phyloP scores from a whole-genome alignment of 257 asterid species.

The Fraxinus pennsylvanica region DNA sequence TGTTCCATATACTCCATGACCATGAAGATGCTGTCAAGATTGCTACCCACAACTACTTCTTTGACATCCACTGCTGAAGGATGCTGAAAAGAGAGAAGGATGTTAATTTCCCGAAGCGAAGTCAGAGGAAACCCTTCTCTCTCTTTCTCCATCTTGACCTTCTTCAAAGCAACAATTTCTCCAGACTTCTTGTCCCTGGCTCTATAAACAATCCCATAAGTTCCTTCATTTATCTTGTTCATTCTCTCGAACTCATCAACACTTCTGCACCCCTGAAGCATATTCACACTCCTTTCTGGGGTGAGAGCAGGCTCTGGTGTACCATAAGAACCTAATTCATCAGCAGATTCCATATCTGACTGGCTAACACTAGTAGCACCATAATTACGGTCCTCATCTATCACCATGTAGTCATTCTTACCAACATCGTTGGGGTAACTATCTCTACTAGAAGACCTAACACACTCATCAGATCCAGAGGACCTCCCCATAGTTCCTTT shows the following conservation, averaged over 20 bases:
- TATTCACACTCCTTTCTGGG: slow-evolving; percentile 64
- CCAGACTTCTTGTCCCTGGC: slow-evolving; percentile 84
- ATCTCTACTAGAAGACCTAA: slow-evolving; percentile 70
- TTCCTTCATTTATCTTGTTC: slow-evolving; percentile 90
- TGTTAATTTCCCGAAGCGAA: slow-evolving; percentile 78
- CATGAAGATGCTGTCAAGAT: slow-evolving; percentile 76
- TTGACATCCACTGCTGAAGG: slow-evolving; percentile 83
- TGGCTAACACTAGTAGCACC: slow-evolving; percentile 43
- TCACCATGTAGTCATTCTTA: slow-evolving; percentile 47
- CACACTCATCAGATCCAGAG: slow-evolving; percentile 57
- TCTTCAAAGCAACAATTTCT: slow-evolving; percentile 87
- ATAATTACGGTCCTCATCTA: slow-evolving; percentile 40
- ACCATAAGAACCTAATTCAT: slow-evolving; percentile 44
- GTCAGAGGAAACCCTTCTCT: slow-evolving; percentile 90
- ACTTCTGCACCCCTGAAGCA: slow-evolving; percentile 92
- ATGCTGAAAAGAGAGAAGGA: slow-evolving; percentile 76
- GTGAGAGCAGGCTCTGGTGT: slow-evolving; percentile 51
- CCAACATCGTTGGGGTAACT: slow-evolving; percentile 43
- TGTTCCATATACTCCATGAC: slow-evolving; percentile 98
- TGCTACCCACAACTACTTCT: slow-evolving; percentile 82
- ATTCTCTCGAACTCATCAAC: slow-evolving; percentile 83
- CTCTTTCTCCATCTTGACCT: slow-evolving; percentile 88
- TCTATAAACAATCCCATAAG: slow-evolving; percentile 82
- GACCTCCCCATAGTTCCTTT: slow-evolving; percentile 56
- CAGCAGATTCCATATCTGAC: slow-evolving; percentile 58